phyloP scores from a whole-genome alignment of 805 yeast genomes.

The Sugiyamaella boreocaroliniensis region DNA sequence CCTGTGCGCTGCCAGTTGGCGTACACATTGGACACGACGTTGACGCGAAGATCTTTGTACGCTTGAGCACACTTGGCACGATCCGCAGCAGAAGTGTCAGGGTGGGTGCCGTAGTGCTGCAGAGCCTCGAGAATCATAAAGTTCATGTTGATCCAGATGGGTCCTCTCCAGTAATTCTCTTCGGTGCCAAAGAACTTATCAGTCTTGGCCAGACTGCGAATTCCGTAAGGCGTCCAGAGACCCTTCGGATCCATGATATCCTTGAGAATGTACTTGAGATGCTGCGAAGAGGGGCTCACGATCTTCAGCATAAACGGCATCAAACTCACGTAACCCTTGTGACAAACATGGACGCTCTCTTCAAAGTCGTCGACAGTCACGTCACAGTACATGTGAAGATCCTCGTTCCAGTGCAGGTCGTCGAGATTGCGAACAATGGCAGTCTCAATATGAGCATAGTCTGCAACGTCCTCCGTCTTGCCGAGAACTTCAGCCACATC shows the following conservation, averaged over 20 bases:
- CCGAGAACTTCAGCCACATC: constrained; percentile 61
- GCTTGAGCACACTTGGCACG: constrained; percentile 39
- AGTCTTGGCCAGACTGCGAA: constrained; percentile 68
- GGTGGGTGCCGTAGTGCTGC: constrained; percentile 41
- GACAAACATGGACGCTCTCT: constrained; percentile 64
- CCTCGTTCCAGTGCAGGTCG: constrained; percentile 71
- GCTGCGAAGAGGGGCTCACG: constrained; percentile 38
- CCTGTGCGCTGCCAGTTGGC: constrained; percentile 71
- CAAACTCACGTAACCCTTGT: constrained; percentile 78
- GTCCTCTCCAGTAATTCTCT: constrained; percentile 95
- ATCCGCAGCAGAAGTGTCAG: constrained; percentile 32
- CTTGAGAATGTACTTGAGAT: constrained; percentile 48
- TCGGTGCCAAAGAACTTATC: constrained; percentile 63
- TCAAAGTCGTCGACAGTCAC: constrained; percentile 68
- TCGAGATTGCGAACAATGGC: constrained; percentile 61
- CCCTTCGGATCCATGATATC: constrained; percentile 62
- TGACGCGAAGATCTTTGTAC: constrained; percentile 55
- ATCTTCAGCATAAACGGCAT: constrained; percentile 78
- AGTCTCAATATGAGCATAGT: constrained; percentile 46
- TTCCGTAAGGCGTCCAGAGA: constrained; percentile 72
- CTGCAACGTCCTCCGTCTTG: constrained; percentile 49
- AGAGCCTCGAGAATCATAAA: constrained; percentile 71
- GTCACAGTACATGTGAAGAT: constrained; percentile 71
- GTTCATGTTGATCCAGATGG: constrained; percentile 89
- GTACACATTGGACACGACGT: constrained; percentile 61